A percentile compares a stretch with the other conserved stretches of the same genome.
Conservation (phyloP, 352 stramenopile species). For the Globisporangium canariense region DNA sequence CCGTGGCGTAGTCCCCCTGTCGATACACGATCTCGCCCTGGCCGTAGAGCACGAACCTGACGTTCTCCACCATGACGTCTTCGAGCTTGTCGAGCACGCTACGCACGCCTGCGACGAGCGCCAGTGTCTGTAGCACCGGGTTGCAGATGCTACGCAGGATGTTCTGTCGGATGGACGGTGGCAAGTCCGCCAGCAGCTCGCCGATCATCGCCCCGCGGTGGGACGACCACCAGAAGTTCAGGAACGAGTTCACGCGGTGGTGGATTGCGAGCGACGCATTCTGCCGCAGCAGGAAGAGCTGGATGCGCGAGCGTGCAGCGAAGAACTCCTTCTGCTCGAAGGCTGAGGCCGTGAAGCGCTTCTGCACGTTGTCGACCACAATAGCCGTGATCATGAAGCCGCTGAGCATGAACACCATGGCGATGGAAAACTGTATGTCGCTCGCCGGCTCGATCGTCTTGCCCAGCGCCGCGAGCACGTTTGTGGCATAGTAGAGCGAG, state of each 20-base stretch:
- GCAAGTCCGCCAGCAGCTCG: constrained; percentile 32
- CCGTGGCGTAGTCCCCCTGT: constrained; percentile 29
- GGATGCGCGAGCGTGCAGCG: constrained; percentile 30
- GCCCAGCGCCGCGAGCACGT: constrained; percentile 24
- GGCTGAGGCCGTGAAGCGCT: constrained; percentile 40
- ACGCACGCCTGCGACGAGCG: constrained; percentile 21
- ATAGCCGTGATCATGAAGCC: constrained; percentile 41
- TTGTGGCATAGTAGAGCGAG: constrained; percentile 28
- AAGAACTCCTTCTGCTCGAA: constrained; percentile 46
- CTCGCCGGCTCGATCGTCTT: constrained; percentile 31
- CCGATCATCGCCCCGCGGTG: constrained; percentile 40
- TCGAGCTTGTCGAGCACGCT: constrained; percentile 26
- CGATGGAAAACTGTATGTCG: constrained; percentile 30
- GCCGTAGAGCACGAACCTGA: constrained; percentile 35
- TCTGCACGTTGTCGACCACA: constrained; percentile 44
- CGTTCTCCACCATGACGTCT: constrained; percentile 33
- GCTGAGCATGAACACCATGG: constrained; percentile 37
- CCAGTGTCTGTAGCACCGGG: constrained; percentile 30
- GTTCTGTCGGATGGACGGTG: constrained; percentile 20
- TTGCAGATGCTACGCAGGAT: constrained; percentile 34
- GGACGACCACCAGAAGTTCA: constrained; percentile 48
- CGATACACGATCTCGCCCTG: constrained; percentile 36
- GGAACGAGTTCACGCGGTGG: constrained; percentile 39
- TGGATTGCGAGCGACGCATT: constrained; percentile 32
- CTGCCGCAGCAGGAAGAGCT: constrained; percentile 40